A percentile compares a stretch with the other conserved stretches of the same genome.
These are phyloP conservation scores for Xylaria sp. DNA, from an alignment of 2,329 filamentous ascomycete species.

Conservation along the genomic window DNA sequence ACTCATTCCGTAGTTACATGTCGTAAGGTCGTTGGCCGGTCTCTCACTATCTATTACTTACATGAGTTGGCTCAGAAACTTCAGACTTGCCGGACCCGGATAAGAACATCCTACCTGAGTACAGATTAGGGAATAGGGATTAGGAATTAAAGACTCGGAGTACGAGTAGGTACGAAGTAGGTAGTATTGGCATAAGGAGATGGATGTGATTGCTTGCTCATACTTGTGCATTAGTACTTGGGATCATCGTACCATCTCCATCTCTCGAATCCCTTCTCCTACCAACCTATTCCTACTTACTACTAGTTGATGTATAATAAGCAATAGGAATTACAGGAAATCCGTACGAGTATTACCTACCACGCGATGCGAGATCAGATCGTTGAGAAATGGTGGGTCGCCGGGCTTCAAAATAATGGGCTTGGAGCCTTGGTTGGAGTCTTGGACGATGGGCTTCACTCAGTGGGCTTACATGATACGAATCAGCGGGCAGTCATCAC, in stretches of 20 bases:
- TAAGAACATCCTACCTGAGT: conserved; percentile 8
- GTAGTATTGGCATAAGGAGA: too few relatives aligned
- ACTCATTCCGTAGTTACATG: background rate
- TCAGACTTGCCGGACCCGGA: conserved; percentile 8
- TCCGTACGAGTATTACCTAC: background rate
- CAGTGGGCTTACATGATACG: background rate
- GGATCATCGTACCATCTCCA: too few relatives aligned
- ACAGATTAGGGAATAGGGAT: too few relatives aligned
- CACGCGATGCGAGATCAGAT: conserved; percentile 34
- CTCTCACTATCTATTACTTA: background rate
- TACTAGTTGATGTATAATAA: too few relatives aligned
- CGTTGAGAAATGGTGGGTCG: conserved; percentile 37
- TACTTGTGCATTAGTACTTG: too few relatives aligned
- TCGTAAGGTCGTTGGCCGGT: background rate
- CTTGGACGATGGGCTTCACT: too few relatives aligned
- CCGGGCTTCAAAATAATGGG: background rate
- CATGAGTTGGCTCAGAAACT: too few relatives aligned
- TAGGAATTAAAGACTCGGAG: too few relatives aligned
- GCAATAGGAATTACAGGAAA: background rate
- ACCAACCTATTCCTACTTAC: too few relatives aligned
- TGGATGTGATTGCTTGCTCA: too few relatives aligned
- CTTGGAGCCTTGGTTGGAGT: background rate
- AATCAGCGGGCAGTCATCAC: conserved; percentile 14
- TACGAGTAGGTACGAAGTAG: too few relatives aligned
- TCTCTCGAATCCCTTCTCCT: too few relatives aligned